Conservation (phyloP, 2,329 filamentous ascomycete species). For the Sclerotinia nivalis region DNA sequence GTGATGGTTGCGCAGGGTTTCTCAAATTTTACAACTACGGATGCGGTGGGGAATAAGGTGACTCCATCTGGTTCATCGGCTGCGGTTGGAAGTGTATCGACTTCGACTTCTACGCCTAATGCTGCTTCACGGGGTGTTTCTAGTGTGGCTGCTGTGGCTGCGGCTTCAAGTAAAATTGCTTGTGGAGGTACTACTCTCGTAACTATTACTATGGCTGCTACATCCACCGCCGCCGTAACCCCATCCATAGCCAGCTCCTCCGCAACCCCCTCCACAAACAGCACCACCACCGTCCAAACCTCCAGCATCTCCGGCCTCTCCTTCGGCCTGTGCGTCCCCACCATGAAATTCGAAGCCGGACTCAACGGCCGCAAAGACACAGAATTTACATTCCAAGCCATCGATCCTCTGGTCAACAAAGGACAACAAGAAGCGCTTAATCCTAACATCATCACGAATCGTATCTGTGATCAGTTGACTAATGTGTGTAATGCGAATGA, state of each 20-base stretch:
- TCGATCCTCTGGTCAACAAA: conserved; percentile 59
- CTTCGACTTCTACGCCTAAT: background rate
- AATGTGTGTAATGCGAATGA: conserved; percentile 66
- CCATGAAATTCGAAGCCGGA: conserved; percentile 58
- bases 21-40: conserved; percentile 55
- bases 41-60: conserved; percentile 43
- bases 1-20: conserved; percentile 63
- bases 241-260: background rate
- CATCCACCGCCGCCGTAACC: background rate
- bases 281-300: conserved; percentile 32
- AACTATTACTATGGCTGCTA: conserved; percentile 23
- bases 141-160: conserved; percentile 24
- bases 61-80: conserved; percentile 37
- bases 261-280: conserved; percentile 6
- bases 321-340: conserved; percentile 53
- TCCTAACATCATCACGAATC: conserved; percentile 73
- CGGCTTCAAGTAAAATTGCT: conserved; percentile 22
- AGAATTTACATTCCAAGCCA: conserved; percentile 69
- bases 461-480: conserved; percentile 67
- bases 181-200: conserved; percentile 31
- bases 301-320: conserved; percentile 45
- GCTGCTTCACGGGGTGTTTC: background rate
- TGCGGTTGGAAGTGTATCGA: conserved; percentile 21
- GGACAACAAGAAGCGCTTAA: conserved; percentile 68
- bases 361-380: conserved; percentile 52